phyloP scores from a whole-genome alignment of 768 basidiomycete species.

The Symmetrospora coprosmae region DNA sequence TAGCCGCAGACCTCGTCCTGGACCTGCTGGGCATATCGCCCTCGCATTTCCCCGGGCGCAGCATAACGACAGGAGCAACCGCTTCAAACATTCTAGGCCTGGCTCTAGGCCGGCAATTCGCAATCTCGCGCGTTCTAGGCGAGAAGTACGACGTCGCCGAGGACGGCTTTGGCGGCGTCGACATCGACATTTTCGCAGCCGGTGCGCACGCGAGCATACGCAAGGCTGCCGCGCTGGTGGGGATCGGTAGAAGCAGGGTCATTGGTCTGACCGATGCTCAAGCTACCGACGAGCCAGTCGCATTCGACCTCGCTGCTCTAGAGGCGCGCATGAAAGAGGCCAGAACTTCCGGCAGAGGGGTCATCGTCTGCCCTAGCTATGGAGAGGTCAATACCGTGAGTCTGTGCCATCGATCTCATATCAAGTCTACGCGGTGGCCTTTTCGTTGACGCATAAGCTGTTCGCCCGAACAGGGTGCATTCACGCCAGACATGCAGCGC shows the following conservation, averaged over 20 bases:
- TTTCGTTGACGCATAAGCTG: background rate
- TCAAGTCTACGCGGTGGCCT: too few relatives aligned
- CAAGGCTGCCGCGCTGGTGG: conserved; percentile 40
- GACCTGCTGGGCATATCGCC: conserved; percentile 27
- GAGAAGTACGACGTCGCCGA: conserved; percentile 38
- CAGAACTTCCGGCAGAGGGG: conserved; percentile 32
- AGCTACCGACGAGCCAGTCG: conserved; percentile 24
- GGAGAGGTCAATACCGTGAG: conserved; percentile 43
- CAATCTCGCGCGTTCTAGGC: conserved; percentile 32
- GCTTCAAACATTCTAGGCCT: conserved; percentile 41
- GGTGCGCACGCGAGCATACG: conserved; percentile 40
- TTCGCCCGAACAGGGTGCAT: conserved; percentile 32
- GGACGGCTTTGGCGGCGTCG: conserved; percentile 36
- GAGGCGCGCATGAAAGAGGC: conserved; percentile 34
- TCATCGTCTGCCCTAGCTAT: conserved; percentile 33
- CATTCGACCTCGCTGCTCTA: conserved; percentile 36
- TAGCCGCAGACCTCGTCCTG: conserved; percentile 28
- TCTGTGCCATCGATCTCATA: background rate
- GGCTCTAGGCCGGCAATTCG: conserved; percentile 38
- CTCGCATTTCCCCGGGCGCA: conserved; percentile 35
- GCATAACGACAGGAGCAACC: conserved; percentile 42
- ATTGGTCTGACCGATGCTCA: conserved; percentile 31
- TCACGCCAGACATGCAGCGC: conserved; percentile 34
- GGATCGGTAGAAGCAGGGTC: conserved; percentile 39
- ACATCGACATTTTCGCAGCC: conserved; percentile 36